Evolutionary conservation across 1,284 basidiomycete genomes (phyloP).

Genomic region (Calocybe gambosa): DNA sequence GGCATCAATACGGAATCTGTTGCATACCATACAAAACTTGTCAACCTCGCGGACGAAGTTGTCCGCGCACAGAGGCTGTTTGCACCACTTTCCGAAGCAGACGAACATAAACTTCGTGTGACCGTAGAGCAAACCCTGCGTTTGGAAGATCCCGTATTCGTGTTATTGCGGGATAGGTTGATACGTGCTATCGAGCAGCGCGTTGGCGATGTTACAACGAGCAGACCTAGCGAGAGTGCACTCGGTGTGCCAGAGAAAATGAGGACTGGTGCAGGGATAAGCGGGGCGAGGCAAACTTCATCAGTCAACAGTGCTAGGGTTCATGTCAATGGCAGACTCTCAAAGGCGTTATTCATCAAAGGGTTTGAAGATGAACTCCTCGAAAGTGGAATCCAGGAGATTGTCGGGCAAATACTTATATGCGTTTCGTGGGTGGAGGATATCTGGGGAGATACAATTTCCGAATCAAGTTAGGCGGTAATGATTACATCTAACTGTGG

Average conservation of each 20-base stretch:
- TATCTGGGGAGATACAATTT: slow-evolving; percentile 29
- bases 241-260: slow-evolving; percentile 32
- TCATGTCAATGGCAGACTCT: not conserved
- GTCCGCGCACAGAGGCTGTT: slow-evolving; percentile 36
- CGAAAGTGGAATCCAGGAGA: slow-evolving; percentile 24
- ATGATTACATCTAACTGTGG: not conserved
- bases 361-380: slow-evolving; percentile 39
- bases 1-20: not conserved
- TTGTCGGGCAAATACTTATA: slow-evolving; percentile 20
- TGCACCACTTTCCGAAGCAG: slow-evolving; percentile 24
- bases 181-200: slow-evolving; percentile 36
- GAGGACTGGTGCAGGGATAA: slow-evolving; percentile 35
- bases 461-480: not conserved
- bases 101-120: slow-evolving; percentile 44
- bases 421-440: slow-evolving; percentile 29
- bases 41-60: slow-evolving; percentile 68
- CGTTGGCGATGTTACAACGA: slow-evolving; percentile 11
- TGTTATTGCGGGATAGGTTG: slow-evolving; percentile 52
- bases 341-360: slow-evolving; percentile 14
- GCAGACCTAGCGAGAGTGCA: slow-evolving; percentile 13
- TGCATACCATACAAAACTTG: slow-evolving; percentile 39
- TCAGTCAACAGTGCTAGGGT: slow-evolving; percentile 2
- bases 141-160: slow-evolving; percentile 58
- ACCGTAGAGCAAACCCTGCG: slow-evolving; percentile 58
- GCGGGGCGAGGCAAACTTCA: slow-evolving; percentile 15